Evolutionary conservation across 257 asterid genomes (phyloP).

Genomic region (Solanum etuberosum): DNA sequence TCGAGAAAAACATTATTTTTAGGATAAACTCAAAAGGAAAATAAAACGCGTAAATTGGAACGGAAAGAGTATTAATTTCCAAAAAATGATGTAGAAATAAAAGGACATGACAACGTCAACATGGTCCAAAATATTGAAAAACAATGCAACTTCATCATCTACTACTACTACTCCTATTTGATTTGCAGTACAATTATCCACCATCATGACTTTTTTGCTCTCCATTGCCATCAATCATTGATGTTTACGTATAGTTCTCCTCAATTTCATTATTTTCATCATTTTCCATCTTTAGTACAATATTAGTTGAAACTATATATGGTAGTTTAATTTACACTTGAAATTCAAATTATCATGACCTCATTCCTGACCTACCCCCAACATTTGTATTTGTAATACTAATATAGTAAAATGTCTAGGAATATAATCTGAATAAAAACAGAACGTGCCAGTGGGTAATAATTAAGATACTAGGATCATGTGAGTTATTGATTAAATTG

Average conservation of each 20-base stretch:
- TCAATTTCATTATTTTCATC: background rate
- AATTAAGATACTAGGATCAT: background rate
- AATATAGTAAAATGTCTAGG: background rate
- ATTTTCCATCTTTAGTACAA: background rate
- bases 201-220: background rate
- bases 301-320: background rate
- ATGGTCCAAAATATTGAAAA: background rate
- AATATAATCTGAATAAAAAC: background rate
- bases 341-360: background rate
- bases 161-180: background rate
- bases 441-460: background rate
- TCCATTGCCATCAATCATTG: background rate
- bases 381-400: background rate
- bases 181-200: background rate
- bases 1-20: no score
- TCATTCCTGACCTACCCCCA: background rate
- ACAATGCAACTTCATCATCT: background rate
- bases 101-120: background rate
- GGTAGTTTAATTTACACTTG: background rate
- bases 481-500: background rate
- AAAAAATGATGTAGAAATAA: background rate
- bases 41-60: no score
- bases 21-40: background rate
- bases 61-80: background rate
- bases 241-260: background rate